Evolutionary conservation across 768 basidiomycete genomes (phyloP), one percentile per base, ranked within the genome.

Genomic region (Xerocomellus dryophilus): DNA sequence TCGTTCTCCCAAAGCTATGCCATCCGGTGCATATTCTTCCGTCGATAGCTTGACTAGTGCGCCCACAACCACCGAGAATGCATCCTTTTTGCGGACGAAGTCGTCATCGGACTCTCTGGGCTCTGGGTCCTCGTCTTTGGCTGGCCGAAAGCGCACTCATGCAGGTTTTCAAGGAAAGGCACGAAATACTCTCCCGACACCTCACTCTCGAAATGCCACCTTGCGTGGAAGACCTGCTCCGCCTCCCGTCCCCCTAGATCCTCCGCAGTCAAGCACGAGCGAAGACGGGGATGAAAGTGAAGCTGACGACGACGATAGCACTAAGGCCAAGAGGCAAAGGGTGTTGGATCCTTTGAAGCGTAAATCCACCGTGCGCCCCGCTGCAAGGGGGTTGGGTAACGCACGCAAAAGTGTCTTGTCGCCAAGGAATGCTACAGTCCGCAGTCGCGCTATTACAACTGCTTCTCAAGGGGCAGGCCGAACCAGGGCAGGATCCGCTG

Each of bases 91-190:
- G 43, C 66, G 69, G n/a, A 72, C 73, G 9, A 66, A 68, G 29
- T 67, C 71, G 7, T 77, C 76, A 4, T 76, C 76, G 12, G 79
- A 76, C 44, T 81, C 79, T 11, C 62, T 73, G 21, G 64, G 69
- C 38, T 70, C 77, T 10, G 70, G 65, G 31, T 69, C 73, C 5
- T 71, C 70, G 5, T 73, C 76, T 45, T 53, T 57, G 32, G 70
- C 74, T 47, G 75, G 78, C 34, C 75, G 66, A 58, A 80, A 80
- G 53, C 74, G 78, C 12, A 62, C 74, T 12, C 66, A 54, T 43
- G 52, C 55, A 4, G 29, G 43, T 9, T 51, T 47, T 35, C 56
- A 52, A 49, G 45, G 44, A 36, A 59, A 51, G 11, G 39, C 29
- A 31, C 32, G 36, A 15, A 52, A 34, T 31, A n/a, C 43, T 6